These are phyloP conservation scores for Bacidia gigantensis DNA, from an alignment of 495 filamentous ascomycete genomes.

Conservation along the genomic window DNA sequence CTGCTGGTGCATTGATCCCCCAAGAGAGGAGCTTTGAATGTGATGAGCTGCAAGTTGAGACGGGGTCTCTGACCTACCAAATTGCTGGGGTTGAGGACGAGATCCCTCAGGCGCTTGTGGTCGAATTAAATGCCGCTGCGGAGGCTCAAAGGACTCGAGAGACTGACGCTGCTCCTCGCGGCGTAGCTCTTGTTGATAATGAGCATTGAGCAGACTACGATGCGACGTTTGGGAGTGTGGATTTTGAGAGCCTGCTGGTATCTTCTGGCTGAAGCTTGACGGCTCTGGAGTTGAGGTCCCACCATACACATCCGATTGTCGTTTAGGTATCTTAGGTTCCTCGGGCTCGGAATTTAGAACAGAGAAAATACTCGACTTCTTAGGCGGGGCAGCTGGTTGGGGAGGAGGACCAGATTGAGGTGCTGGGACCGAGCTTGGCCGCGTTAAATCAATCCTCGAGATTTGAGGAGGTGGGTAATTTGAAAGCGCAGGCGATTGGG, in stretches of 20 bases:
- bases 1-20: constrained; percentile 8
- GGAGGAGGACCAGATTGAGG: constrained; percentile 15
- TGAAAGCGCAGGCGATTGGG: constrained; percentile 19
- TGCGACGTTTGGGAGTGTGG: too few species aligned
- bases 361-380: constrained; percentile 46
- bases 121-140: too few species aligned
- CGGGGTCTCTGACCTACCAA: constrained; percentile 2
- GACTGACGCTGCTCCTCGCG: too few species aligned
- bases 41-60: constrained; percentile 5
- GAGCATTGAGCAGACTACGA: too few species aligned
- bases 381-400: constrained; percentile 36
- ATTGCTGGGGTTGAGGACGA: constrained; percentile 11
- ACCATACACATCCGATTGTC: constrained; percentile 13
- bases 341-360: constrained; percentile 45
- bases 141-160: too few species aligned
- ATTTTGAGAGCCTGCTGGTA: too few species aligned
- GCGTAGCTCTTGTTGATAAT: too few species aligned
- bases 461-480: constrained; percentile 24
- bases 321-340: constrained; percentile 40
- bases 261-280: neutral
- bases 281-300: constrained; percentile 7
- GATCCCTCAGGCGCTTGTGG: too few species aligned
- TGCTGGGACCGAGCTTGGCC: constrained; percentile 24
- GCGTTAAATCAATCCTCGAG: constrained; percentile 29
- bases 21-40: constrained; percentile 9